Evolutionary conservation across 768 basidiomycete species (phyloP).

Genomic region (Phanerochaete sordida): DNA sequence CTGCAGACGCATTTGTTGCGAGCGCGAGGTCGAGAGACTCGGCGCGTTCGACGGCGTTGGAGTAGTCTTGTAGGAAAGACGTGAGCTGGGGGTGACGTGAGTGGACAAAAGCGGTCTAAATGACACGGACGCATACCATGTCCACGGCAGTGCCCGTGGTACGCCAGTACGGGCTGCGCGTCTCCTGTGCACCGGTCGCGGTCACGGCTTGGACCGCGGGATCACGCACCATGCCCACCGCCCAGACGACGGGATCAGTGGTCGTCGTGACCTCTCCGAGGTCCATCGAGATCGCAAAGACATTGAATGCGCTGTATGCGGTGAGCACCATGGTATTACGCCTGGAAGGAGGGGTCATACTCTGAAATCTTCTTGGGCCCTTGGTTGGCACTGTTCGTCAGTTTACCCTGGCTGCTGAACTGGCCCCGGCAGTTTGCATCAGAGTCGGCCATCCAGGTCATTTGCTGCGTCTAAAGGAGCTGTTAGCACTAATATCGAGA

Average conservation of each 20-base stretch:
- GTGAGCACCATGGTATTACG: no score
- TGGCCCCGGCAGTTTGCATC: conserved; percentile 12
- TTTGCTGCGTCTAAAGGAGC: not conserved
- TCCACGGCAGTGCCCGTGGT: conserved; percentile 3
- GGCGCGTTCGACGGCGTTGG: conserved; percentile 15
- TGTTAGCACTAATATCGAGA: not conserved
- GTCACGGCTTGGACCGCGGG: conserved; percentile 21
- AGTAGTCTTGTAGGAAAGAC: conserved; percentile 18
- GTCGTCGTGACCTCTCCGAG: conserved; percentile 22
- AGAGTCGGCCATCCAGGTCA: conserved; percentile 13
- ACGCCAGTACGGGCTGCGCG: conserved; percentile 18
- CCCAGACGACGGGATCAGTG: conserved; percentile 21
- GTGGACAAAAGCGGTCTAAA: not conserved
- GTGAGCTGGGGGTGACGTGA: conserved; percentile 13
- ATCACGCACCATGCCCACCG: conserved; percentile 25
- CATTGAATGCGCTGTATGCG: conserved; percentile 13
- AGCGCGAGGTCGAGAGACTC: conserved; percentile 21
- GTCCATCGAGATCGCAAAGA: conserved; percentile 24
- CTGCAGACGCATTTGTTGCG: conserved; percentile 15
- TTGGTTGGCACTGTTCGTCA: conserved; percentile 9
- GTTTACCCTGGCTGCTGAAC: conserved; percentile 15
- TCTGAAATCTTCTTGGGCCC: conserved; percentile 13
- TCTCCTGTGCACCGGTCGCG: conserved; percentile 6
- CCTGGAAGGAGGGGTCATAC: conserved; percentile 5
- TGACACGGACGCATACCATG: conserved; percentile 7